Evolutionary conservation across 2,329 filamentous ascomycete species (phyloP).

Genomic region (Hymenoscyphus occultus): DNA sequence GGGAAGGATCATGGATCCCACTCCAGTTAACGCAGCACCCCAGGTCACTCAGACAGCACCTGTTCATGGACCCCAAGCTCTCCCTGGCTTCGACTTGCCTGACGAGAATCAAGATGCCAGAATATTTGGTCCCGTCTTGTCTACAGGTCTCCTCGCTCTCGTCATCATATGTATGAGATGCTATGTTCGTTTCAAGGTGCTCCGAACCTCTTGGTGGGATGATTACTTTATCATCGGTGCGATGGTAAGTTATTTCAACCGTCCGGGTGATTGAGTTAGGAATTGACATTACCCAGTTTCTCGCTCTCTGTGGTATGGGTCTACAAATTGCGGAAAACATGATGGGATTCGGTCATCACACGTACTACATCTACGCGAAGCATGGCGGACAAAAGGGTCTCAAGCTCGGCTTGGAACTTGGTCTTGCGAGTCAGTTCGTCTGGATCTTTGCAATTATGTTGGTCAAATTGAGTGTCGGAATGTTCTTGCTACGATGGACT

Average conservation of each 20-base stretch:
- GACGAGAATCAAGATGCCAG: background rate
- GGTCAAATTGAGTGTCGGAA: background rate
- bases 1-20: background rate
- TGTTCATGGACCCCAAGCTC: background rate
- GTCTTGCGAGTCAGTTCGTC: background rate
- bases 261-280: background rate
- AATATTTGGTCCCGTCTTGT: background rate
- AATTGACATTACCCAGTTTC: background rate
- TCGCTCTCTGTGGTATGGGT: background rate
- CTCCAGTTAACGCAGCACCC: background rate
- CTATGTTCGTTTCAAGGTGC: background rate
- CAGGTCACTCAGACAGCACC: background rate
- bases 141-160: background rate
- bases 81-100: conserved; percentile 3
- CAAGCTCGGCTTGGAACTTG: background rate
- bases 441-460: background rate
- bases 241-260: background rate
- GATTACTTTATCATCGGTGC: conserved; percentile 2
- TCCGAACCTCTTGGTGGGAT: background rate
- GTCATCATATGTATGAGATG: background rate
- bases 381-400: background rate
- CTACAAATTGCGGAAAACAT: background rate
- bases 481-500: background rate
- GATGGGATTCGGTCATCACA: background rate
- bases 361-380: background rate